Evolutionary conservation across 306 rosid genomes (phyloP), one percentile per base, ranked within the genome.

Genomic region (Canavalia gladiata): DNA sequence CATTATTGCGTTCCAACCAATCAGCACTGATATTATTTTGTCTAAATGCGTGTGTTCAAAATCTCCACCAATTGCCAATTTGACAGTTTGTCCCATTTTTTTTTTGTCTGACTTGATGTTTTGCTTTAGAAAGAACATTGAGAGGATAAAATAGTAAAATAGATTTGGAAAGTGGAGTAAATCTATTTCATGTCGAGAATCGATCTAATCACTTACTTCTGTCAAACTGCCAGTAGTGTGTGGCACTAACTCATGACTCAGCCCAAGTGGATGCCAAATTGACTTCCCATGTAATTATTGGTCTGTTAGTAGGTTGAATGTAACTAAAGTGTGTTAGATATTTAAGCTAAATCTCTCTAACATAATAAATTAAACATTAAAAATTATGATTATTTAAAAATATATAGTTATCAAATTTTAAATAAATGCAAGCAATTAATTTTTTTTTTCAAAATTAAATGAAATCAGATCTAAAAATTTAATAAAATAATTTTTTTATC

Each of bases 1-100:
- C 72, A 31, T 8, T 62, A 60, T 47, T 76, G 80, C 80, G 42
- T 31, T 62, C 71, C 72, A 60, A 60, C 80, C 35, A 60, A 46
- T 46, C 8, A 60, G 56, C 80, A 75, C 58, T 46, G 59, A 75
- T 56, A 42, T 5, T 62, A 47, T 47, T 62, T 76, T 62, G 80
- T 76, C 60, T 0, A 5, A 43, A 13, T 31, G 56, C 11, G 55
- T 6, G 43, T 8, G 43, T 47, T 2, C n/a, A 3, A 59, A 45
- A 43, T 74, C 7, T 59, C 59, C 11, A n/a, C 56, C 71, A 46
- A 0, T 45, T 58, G 34, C 4, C 25, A 18, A 18, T 18, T 18
- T 18, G 25, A 18, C 1, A 5, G 60, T 75, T 75, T 58, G 57
- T 33, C 33, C 57, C 1, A 4, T 8, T 68, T 1, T 29, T 11